These are phyloP conservation scores for Hippophae gyantsensis DNA, from an alignment of 306 rosid genomes.

Conservation along the genomic window DNA sequence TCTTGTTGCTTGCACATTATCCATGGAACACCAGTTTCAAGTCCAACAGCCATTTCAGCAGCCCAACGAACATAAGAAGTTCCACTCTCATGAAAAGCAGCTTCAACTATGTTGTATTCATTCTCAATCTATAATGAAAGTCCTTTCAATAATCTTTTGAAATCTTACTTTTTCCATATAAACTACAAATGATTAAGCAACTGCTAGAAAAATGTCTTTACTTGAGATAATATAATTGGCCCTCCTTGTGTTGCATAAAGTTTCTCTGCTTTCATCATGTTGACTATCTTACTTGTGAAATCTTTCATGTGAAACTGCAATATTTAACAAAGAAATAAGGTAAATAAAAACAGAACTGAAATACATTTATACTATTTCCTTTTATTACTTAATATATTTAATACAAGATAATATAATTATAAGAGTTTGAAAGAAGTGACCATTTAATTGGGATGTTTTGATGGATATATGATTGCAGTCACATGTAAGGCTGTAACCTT, in stretches of 20 bases:
- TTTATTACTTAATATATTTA: too few relatives aligned
- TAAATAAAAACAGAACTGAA: too few relatives aligned
- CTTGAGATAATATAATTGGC: constrained; percentile 83
- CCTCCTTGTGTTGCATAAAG: constrained; percentile 92
- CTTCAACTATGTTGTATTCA: constrained; percentile 52
- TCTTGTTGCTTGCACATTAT: constrained; percentile 81
- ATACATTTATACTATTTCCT: too few relatives aligned
- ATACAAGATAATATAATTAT: too few relatives aligned
- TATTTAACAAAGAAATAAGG: background rate
- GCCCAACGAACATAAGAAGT: constrained; percentile 70
- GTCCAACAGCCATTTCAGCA: constrained; percentile 68
- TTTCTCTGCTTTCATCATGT: constrained; percentile 58
- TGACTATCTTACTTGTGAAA: constrained; percentile 56
- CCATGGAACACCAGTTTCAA: constrained; percentile 88
- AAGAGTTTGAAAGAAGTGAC: too few relatives aligned
- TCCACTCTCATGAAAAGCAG: constrained; percentile 49
- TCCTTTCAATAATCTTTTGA: background rate
- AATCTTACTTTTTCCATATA: too few relatives aligned
- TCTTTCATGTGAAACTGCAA: constrained; percentile 64
- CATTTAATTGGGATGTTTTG: too few relatives aligned
- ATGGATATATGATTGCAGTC: too few relatives aligned
- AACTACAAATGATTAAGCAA: background rate
- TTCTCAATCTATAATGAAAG: constrained; percentile 62
- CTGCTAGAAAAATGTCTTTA: constrained; percentile 9
- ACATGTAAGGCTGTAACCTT: too few relatives aligned